Evolutionary conservation across 129 eudicot genomes (phyloP).

Genomic region (Gnaphalium uliginosum): DNA sequence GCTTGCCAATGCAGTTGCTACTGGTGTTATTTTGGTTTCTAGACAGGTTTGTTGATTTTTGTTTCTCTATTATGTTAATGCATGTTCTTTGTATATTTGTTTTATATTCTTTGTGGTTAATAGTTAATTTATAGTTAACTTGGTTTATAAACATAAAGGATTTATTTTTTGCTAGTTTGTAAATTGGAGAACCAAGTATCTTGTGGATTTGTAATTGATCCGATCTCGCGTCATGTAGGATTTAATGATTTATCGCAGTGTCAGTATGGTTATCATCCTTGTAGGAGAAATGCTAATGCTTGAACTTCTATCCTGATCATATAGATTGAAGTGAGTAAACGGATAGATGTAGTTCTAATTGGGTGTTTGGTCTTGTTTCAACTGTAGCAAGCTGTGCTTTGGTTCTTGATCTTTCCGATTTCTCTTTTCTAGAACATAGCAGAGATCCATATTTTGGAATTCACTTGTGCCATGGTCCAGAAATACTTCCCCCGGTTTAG

Average conservation of each 20-base stretch:
- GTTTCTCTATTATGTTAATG: not conserved
- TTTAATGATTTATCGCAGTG: not conserved
- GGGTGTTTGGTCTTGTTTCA: not conserved
- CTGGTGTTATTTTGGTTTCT: conserved; percentile 71
- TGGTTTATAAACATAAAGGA: not conserved
- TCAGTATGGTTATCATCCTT: not conserved
- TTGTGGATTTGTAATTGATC: not conserved
- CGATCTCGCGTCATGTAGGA: not conserved
- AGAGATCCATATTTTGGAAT: not conserved
- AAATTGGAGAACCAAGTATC: not conserved
- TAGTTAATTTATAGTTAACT: not conserved
- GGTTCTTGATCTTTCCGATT: not conserved
- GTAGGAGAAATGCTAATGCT: conserved; percentile 4
- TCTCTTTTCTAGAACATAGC: not conserved
- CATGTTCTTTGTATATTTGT: not conserved
- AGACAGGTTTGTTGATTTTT: conserved; percentile 57
- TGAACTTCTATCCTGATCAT: not conserved
- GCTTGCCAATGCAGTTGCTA: conserved; percentile 75
- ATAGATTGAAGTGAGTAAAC: not conserved
- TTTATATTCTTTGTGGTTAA: not conserved
- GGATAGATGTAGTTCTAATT: conserved; percentile 5
- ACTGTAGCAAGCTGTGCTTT: not conserved
- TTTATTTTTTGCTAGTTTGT: not conserved
- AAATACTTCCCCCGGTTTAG: not conserved
- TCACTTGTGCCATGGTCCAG: not conserved